phyloP scores from a whole-genome alignment of 2,329 filamentous ascomycete genomes.

The Epichloe brachyelytri region DNA sequence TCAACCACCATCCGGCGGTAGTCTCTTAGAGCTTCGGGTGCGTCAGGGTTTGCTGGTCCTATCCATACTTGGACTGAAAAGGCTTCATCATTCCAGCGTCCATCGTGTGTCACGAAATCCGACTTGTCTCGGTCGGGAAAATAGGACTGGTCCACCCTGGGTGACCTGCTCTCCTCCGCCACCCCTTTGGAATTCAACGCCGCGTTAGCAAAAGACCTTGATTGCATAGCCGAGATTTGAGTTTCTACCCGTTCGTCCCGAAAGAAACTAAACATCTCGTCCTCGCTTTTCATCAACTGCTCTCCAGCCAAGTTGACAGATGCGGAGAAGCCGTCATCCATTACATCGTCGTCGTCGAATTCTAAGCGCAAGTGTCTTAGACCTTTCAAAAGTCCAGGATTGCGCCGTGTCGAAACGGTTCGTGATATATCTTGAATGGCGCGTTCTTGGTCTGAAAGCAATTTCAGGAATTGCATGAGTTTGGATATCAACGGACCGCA shows the following conservation, averaged over 20 bases:
- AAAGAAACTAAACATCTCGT: constrained; percentile 34
- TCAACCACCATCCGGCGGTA: constrained; percentile 34
- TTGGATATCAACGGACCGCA: constrained; percentile 34
- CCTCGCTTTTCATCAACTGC: constrained; percentile 27
- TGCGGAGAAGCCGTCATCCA: constrained; percentile 21
- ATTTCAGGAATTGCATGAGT: constrained; percentile 34
- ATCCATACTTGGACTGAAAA: constrained; percentile 31
- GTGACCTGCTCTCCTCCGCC: background rate
- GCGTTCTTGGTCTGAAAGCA: constrained; percentile 35
- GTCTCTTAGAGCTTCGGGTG: constrained; percentile 27
- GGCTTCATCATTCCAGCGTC: constrained; percentile 14
- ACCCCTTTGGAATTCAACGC: constrained; percentile 5
- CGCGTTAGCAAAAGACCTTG: constrained; percentile 1
- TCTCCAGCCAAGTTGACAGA: constrained; percentile 27
- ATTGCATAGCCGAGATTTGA: constrained; percentile 3
- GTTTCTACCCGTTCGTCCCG: constrained; percentile 12
- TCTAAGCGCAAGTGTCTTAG: constrained; percentile 42
- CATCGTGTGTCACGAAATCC: constrained; percentile 13
- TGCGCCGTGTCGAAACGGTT: constrained; percentile 19
- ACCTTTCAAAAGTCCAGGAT: constrained; percentile 33
- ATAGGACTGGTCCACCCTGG: background rate
- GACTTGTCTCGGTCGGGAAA: constrained; percentile 9
- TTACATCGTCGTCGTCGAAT: constrained; percentile 30
- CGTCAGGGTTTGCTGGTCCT: constrained; percentile 22
- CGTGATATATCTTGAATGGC: constrained; percentile 22